A percentile compares a stretch with the other conserved stretches of the same genome.
These are phyloP conservation scores for Metarhizium rileyi DNA, from an alignment of 2,329 filamentous ascomycete genomes.

Conservation along the genomic window DNA sequence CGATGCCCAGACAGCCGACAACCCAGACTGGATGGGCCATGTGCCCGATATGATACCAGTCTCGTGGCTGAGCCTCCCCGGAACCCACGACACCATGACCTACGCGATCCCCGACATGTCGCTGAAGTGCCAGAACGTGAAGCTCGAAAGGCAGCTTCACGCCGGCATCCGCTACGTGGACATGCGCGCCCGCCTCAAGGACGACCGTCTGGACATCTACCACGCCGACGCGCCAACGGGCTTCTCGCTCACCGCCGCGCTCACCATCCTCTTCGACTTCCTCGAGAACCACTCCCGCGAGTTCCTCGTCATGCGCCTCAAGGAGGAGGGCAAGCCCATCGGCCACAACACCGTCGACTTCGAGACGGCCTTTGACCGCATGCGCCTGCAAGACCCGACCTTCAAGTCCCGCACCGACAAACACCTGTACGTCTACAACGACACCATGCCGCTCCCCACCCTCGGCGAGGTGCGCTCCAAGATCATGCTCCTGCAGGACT, in stretches of 20 bases:
- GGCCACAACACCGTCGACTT: constrained; percentile 29
- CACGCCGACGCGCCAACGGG: constrained; percentile 36
- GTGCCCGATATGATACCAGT: constrained; percentile 32
- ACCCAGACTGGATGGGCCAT: constrained; percentile 32
- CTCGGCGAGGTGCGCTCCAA: constrained; percentile 35
- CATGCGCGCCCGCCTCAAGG: constrained; percentile 33
- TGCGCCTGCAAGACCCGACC: constrained; percentile 23
- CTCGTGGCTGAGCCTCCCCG: constrained; percentile 37
- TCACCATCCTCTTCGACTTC: constrained; percentile 34
- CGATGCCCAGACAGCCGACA: constrained; percentile 24
- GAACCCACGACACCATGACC: constrained; percentile 45
- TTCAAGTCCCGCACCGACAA: constrained; percentile 25
- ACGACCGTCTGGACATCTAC: constrained; percentile 36
- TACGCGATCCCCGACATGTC: constrained; percentile 25
- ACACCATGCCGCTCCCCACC: constrained; percentile 26
- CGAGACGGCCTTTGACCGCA: constrained; percentile 33
- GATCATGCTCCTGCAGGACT: constrained; percentile 39
- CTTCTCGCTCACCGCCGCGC: constrained; percentile 32
- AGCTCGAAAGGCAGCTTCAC: constrained; percentile 32
- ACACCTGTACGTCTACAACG: constrained; percentile 27
- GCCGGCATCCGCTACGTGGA: constrained; percentile 41
- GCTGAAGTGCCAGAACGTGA: constrained; percentile 39
- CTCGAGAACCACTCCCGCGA: constrained; percentile 34
- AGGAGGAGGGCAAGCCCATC: constrained; percentile 34
- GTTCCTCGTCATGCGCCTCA: constrained; percentile 39